A percentile compares a stretch with the other conserved stretches of the same genome.
Conservation (phyloP, 768 basidiomycete genomes). For the Vishniacozyma victoriae region DNA sequence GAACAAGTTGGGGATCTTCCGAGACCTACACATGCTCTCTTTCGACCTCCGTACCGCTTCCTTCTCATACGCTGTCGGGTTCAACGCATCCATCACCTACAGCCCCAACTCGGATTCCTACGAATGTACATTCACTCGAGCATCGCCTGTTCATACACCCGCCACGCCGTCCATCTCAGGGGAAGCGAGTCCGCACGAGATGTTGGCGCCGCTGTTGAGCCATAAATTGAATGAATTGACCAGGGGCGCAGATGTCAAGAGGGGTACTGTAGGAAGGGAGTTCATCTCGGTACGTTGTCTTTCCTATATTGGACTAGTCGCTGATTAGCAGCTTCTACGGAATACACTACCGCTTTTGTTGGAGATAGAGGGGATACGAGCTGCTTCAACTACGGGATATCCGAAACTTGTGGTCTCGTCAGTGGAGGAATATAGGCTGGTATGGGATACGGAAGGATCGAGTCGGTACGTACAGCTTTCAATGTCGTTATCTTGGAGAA, state of each 20-base stretch:
- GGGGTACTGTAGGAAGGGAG: constrained; percentile 13
- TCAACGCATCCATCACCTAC: constrained; percentile 36
- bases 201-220: constrained; percentile 69
- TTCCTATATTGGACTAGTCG: constrained; percentile 49
- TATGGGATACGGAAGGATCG: constrained; percentile 20
- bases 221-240: constrained; percentile 62
- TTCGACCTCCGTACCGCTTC: constrained; percentile 92
- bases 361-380: constrained; percentile 54
- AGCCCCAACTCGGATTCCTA: constrained; percentile 37
- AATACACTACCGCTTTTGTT: constrained; percentile 72
- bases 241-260: background rate
- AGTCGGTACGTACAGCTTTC: constrained; percentile 8
- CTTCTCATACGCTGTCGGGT: constrained; percentile 59
- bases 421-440: constrained; percentile 20
- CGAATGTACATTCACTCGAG: constrained; percentile 31
- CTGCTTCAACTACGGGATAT: background rate
- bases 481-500: background rate
- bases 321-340: constrained; percentile 55
- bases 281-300: constrained; percentile 23
- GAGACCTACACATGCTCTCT: constrained; percentile 71
- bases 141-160: background rate
- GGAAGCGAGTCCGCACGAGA: constrained; percentile 60
- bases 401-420: constrained; percentile 16
- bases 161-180: background rate
- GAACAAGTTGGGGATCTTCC: constrained; percentile 65